Base-by-base conservation (phyloP, 2,329 filamentous ascomycete genomes). In the Colletotrichum tofieldiae region DNA sequence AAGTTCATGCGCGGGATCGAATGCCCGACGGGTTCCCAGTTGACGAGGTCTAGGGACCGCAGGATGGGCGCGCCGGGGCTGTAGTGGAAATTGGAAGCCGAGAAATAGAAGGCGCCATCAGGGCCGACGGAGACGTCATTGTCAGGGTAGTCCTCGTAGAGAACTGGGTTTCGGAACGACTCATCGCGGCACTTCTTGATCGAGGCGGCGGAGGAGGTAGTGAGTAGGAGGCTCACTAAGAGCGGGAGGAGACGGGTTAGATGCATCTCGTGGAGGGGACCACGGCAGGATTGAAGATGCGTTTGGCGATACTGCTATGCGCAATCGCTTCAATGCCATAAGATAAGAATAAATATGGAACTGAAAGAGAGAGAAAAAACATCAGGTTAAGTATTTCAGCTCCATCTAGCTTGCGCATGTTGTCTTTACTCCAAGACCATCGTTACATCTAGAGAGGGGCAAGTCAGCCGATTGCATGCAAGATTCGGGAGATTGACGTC, bases 51-150 rank as follows among this genome's bases (percentile, higher is more conserved):
- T 62, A 85, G 85, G 0, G 88, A 90, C 32, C 83, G 82, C 0
- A 91, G 80, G 2, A 91, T 82, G 0, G 89, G 88, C 0, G 88
- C 89, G 12, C 88, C 89, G 0, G 89, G 85, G 14, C 85, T 88
- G 76, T 86, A 90, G 63, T 88, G 86, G 76, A 90, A 88, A 8
- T 84, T 89, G 1, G 88, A 90, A 0, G 88, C 86, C 0, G 86
- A 87, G 75, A 86, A 87, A 78, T 90, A 90, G 77, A 84, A 90
- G 55, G 78, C 87, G 2, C 83, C 83, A 73, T 87, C 83, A 4
- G 82, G 82, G 0, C 87, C 83, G 8, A 86, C 83, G 75, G 87
- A 85, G 20, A 90, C 81, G 74, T 90, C 88, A 23, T 87, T 81
- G 73, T 90, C 88, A 0, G 88, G 84, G 45, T 88, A 82, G 74